Evolutionary conservation across 495 filamentous ascomycete species (phyloP).

Genomic region (Talaromyces trachyspermus): DNA sequence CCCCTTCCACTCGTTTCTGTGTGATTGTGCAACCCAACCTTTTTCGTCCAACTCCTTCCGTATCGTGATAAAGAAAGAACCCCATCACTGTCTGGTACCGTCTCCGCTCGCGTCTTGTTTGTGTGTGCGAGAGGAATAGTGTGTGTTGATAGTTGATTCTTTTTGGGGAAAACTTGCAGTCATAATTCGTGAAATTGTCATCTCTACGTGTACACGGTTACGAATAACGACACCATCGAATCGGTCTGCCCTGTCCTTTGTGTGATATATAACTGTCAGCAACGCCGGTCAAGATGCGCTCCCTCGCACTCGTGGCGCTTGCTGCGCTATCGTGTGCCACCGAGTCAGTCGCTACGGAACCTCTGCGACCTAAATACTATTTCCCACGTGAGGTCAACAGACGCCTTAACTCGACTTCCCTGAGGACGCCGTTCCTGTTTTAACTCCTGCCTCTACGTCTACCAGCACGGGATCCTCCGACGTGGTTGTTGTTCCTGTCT

Average conservation of each 20-base stretch:
- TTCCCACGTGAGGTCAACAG: slow-evolving; percentile 41
- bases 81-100: no score
- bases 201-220: background rate
- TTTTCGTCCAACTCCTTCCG: background rate
- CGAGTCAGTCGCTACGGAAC: slow-evolving; percentile 2
- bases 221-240: slow-evolving; percentile 1
- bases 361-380: slow-evolving; percentile 38
- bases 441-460: slow-evolving; percentile 2
- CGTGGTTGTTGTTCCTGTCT: slow-evolving; percentile 19
- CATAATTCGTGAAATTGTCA: slow-evolving; percentile 1
- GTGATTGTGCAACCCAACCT: slow-evolving; percentile 4
- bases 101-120: background rate
- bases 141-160: slow-evolving; percentile 5
- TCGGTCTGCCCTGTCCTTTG: background rate
- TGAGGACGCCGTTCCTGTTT: no score
- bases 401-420: slow-evolving; percentile 20
- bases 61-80: slow-evolving; percentile 1
- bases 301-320: slow-evolving; percentile 4
- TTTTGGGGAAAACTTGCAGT: background rate
- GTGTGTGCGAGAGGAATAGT: background rate
- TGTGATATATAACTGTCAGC: no score
- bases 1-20: slow-evolving; percentile 6
- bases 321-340: slow-evolving; percentile 5
- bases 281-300: slow-evolving; percentile 6
- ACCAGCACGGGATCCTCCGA: slow-evolving; percentile 2